phyloP scores from a whole-genome alignment of 306 rosid genomes.

The Vachellia collinsii region DNA sequence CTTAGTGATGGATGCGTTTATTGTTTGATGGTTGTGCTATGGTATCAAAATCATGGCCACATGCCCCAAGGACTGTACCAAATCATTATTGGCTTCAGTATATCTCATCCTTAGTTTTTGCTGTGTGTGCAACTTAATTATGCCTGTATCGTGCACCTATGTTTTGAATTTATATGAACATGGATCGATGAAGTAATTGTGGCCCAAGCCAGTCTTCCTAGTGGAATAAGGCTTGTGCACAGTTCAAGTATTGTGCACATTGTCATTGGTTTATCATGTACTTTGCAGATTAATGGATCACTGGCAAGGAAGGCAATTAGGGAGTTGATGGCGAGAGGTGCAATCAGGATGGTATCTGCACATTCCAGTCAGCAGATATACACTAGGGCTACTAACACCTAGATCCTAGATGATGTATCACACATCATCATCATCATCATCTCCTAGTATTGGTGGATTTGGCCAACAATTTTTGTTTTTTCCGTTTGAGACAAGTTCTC shows the following conservation, averaged over 20 bases:
- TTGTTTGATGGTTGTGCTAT: not conserved
- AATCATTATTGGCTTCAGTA: not conserved
- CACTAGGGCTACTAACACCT: slow-evolving; percentile 75
- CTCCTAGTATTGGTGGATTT: slow-evolving; percentile 27
- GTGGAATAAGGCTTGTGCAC: no score
- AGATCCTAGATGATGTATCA: slow-evolving; percentile 1
- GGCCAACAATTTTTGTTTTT: slow-evolving; percentile 36
- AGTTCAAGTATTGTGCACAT: not conserved
- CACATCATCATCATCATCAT: not conserved
- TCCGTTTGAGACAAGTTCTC: no score
- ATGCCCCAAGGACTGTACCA: not conserved
- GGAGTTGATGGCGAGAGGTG: slow-evolving; percentile 68
- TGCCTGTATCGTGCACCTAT: no score
- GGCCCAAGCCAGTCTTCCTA: no score
- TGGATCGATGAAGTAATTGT: not conserved
- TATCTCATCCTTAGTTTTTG: not conserved
- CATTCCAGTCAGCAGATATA: slow-evolving; percentile 73
- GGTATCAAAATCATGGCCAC: not conserved
- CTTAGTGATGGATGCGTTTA: not conserved
- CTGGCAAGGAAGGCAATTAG: slow-evolving; percentile 68
- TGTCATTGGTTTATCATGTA: slow-evolving; percentile 1
- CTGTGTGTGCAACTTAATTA: not conserved
- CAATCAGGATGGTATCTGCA: slow-evolving; percentile 61
- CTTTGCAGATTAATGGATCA: slow-evolving; percentile 58
- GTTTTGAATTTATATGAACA: no score